Conservation (phyloP, 768 basidiomycete species). For the Floccularia luteovirens region DNA sequence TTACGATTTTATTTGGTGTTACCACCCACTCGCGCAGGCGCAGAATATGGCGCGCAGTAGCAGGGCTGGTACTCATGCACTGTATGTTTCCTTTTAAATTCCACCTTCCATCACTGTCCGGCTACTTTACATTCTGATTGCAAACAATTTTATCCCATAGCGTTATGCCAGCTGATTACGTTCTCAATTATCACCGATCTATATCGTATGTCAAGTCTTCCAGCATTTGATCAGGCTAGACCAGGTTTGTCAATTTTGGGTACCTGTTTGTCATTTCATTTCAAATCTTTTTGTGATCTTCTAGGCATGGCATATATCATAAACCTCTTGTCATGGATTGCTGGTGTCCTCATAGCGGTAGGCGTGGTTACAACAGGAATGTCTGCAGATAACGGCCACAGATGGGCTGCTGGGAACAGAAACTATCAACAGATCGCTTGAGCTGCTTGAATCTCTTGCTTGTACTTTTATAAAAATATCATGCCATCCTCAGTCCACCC, state of each 20-base stretch:
- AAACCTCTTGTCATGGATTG: constrained; percentile 55
- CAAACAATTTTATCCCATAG: no score
- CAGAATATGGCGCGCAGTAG: constrained; percentile 71
- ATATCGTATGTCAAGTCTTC: constrained; percentile 36
- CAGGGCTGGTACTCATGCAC: constrained; percentile 54
- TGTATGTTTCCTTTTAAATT: constrained; percentile 25
- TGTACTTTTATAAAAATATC: constrained; percentile 2
- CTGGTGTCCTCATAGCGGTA: constrained; percentile 39
- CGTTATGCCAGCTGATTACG: constrained; percentile 49
- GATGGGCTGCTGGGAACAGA: constrained; percentile 75
- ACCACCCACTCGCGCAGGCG: constrained; percentile 68
- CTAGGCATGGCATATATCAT: constrained; percentile 55
- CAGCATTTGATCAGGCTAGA: constrained; percentile 48
- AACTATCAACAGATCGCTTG: constrained; percentile 41
- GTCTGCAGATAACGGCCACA: constrained; percentile 51
- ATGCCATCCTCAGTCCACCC: not conserved
- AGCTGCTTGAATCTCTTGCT: no score
- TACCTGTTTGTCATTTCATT: not conserved
- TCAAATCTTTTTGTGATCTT: not conserved
- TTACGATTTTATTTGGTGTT: constrained; percentile 57
- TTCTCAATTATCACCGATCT: constrained; percentile 61
- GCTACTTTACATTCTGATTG: no score
- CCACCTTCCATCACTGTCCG: not conserved
- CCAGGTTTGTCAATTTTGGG: constrained; percentile 32
- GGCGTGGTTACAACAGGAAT: constrained; percentile 58